A percentile compares a stretch with the other conserved stretches of the same genome.
Conservation (phyloP, 768 basidiomycete genomes). For the Mycena maculata region DNA sequence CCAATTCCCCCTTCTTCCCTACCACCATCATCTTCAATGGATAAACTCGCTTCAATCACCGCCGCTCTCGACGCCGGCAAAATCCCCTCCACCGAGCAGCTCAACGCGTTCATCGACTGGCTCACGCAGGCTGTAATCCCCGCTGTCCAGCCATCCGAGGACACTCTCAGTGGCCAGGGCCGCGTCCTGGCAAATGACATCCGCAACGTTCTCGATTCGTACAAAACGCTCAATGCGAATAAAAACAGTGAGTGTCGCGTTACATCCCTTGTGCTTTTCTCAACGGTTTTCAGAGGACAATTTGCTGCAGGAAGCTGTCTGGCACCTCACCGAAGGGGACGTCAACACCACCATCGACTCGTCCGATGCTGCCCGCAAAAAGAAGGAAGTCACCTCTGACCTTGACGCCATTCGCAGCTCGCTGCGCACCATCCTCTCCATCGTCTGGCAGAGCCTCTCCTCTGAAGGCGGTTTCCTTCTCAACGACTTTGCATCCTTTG, state of each 20-base stretch:
- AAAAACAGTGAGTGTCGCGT: constrained; percentile 64
- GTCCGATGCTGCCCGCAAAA: constrained; percentile 44
- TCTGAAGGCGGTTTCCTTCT: constrained; percentile 66
- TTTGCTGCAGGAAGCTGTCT: constrained; percentile 72
- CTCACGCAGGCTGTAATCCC: constrained; percentile 61
- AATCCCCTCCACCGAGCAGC: constrained; percentile 71
- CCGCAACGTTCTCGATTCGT: constrained; percentile 64
- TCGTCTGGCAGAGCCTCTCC: constrained; percentile 64
- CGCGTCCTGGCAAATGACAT: constrained; percentile 61
- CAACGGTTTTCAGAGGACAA: constrained; percentile 62
- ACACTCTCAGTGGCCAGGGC: constrained; percentile 67
- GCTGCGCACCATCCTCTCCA: constrained; percentile 61
- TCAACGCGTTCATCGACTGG: constrained; percentile 65
- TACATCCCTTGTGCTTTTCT: not conserved
- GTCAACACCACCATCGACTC: constrained; percentile 51
- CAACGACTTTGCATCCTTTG: constrained; percentile 72
- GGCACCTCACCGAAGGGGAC: constrained; percentile 71
- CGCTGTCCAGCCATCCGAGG: constrained; percentile 53
- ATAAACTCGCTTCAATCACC: constrained; percentile 68
- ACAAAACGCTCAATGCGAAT: constrained; percentile 62
- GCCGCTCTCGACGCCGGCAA: constrained; percentile 81
- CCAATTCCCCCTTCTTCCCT: not conserved
- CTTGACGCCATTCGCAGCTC: constrained; percentile 60
- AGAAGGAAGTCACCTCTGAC: constrained; percentile 62
- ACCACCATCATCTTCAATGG: constrained; percentile 56